Base-by-base conservation (phyloP, 768 basidiomycete species). In the Rhizopogon sp. region DNA sequence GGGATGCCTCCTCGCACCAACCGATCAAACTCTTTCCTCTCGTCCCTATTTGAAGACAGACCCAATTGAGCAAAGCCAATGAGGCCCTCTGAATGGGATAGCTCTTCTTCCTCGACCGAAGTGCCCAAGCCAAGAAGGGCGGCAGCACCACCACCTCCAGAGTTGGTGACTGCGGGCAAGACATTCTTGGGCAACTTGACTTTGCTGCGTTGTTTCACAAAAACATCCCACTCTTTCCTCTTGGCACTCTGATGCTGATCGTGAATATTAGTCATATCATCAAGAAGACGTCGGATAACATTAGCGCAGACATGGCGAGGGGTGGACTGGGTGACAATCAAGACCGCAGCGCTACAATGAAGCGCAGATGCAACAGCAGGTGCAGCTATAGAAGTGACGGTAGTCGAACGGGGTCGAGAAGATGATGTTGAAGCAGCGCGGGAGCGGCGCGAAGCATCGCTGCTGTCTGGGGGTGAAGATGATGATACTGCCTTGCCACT, bases 61-160 rank as follows among this genome's bases (percentile, higher is more conserved):
- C 93, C 93, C 51, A 97, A 81, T 71, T 96, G 92, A 14, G 90
- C 88, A 55, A 99, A 88, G 1, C 93, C 94, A 53, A 99, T 87
- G 29, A 98, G 67, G 1, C 92, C 93, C 35, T 92, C 91, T 22
- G 80, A 86, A 67, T 95, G 93, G 31, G 75, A 72, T 41, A 92
- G 75, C 63, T 94, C 93, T 45, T 90, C 88, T 54, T 83, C 84
- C 53, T 83, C 85, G 33, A 77, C 73, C 1, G 76, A 76, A 6
- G 81, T 81, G 13, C 84, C 83, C 2, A 87, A 74, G 8, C 88
- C 89, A 3, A 90, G 76, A 39, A 92, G 74, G 4, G 81, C 81
- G 5, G 87, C 88, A 0, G 84, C 83, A 0, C 79, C 83, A 0
- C 79, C 73, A 5, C 64, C 64, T 9, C 69, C 56, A 1, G 62